These are phyloP conservation scores for Ustilago sp. DNA, from an alignment of 1,284 basidiomycete species.

Conservation along the genomic window DNA sequence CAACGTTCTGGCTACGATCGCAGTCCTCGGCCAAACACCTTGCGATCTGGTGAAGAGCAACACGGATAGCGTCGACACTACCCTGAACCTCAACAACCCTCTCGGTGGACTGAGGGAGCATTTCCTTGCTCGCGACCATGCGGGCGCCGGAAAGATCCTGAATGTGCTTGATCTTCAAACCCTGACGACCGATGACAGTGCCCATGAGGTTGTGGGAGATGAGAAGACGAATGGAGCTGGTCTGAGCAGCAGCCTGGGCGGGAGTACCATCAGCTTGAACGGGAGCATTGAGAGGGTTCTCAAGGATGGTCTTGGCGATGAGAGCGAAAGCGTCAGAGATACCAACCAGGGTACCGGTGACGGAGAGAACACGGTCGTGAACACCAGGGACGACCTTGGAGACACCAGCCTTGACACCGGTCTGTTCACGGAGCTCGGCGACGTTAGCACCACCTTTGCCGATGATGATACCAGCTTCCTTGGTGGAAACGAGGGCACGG, in stretches of 20 bases:
- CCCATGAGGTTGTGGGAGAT: slow-evolving; percentile 70
- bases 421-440: slow-evolving; percentile 91
- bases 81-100: slow-evolving; percentile 97
- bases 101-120: slow-evolving; percentile 70
- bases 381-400: slow-evolving; percentile 97
- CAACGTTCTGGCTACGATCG: slow-evolving; percentile 83
- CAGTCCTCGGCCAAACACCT: slow-evolving; percentile 96
- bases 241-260: slow-evolving; percentile 77
- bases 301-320: slow-evolving; percentile 90
- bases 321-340: slow-evolving; percentile 96
- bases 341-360: slow-evolving; percentile 88
- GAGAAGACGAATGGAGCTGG: slow-evolving; percentile 84
- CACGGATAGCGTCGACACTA: slow-evolving; percentile 86
- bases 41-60: slow-evolving; percentile 92
- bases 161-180: slow-evolving; percentile 70
- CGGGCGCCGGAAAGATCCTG: slow-evolving; percentile 69
- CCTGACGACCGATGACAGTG: slow-evolving; percentile 69
- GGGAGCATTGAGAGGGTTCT: slow-evolving; percentile 53
- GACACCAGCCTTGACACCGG: slow-evolving; percentile 97
- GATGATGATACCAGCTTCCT: slow-evolving; percentile 68
- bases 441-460: slow-evolving; percentile 97
- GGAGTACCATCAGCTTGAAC: slow-evolving; percentile 73
- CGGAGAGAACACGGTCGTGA: slow-evolving; percentile 94
- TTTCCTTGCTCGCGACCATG: slow-evolving; percentile 70
- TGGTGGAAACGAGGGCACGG: slow-evolving; percentile 65